These are phyloP conservation scores for Dendrothele bispora DNA, from an alignment of 768 basidiomycete genomes.

Conservation along the genomic window DNA sequence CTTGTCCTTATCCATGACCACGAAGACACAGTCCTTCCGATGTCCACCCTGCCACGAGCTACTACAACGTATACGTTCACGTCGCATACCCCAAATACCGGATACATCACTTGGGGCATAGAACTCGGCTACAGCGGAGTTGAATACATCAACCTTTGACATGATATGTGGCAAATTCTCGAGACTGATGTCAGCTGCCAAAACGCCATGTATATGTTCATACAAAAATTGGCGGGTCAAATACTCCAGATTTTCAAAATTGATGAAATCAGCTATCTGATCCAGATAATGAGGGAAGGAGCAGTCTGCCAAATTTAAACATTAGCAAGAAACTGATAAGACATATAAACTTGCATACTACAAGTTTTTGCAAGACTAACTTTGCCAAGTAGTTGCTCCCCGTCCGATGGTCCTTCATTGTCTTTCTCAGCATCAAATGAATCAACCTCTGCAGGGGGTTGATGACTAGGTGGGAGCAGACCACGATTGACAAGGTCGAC, in stretches of 20 bases:
- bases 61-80: constrained; percentile 19
- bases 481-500: background rate
- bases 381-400: constrained; percentile 4
- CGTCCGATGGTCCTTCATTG: constrained; percentile 4
- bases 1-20: constrained; percentile 7
- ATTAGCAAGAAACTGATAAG: background rate
- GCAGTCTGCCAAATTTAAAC: constrained; percentile 5
- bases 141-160: constrained; percentile 8
- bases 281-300: constrained; percentile 11
- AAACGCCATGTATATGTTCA: constrained; percentile 17
- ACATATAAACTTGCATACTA: background rate
- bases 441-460: background rate
- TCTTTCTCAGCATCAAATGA: constrained; percentile 8
- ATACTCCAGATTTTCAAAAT: constrained; percentile 10
- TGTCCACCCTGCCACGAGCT: constrained; percentile 15
- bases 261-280: constrained; percentile 11
- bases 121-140: constrained; percentile 18
- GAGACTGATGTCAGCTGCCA: background rate
- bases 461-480: background rate
- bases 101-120: constrained; percentile 20
- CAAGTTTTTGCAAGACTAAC: constrained; percentile 10
- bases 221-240: constrained; percentile 19
- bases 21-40: constrained; percentile 19
- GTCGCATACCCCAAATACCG: constrained; percentile 20
- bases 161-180: constrained; percentile 2